These are phyloP conservation scores for Nicotiana noctiflora DNA, from an alignment of 257 asterid species.

Conservation along the genomic window DNA sequence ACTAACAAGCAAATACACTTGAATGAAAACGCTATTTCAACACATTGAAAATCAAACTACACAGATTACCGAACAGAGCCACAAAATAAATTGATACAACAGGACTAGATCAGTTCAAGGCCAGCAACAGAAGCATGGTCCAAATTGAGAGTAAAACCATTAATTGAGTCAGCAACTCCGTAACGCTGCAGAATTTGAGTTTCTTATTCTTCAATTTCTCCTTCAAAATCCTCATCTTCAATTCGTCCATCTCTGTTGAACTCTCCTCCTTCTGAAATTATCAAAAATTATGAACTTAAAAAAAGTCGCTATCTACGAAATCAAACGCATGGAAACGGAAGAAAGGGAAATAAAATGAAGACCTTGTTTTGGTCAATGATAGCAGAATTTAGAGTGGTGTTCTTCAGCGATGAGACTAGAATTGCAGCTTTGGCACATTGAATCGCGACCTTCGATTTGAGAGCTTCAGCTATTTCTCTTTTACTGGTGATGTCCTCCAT, in stretches of 20 bases:
- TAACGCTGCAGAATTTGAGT: constrained; percentile 21
- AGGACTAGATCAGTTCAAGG: constrained; percentile 21
- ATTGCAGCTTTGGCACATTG: constrained; percentile 49
- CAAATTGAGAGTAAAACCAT: constrained; percentile 16
- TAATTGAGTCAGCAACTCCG: constrained; percentile 13
- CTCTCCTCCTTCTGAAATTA: constrained; percentile 25
- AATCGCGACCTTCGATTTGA: constrained; percentile 30
- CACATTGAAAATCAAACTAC: not conserved
- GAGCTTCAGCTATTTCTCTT: constrained; percentile 6
- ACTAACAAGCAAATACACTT: not conserved
- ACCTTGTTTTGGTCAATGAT: constrained; percentile 19
- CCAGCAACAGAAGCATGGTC: constrained; percentile 28
- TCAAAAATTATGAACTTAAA: not conserved
- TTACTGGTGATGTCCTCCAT: constrained; percentile 5
- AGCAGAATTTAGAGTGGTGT: constrained; percentile 17
- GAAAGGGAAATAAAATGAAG: not conserved
- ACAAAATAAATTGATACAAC: not conserved
- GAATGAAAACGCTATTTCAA: not conserved
- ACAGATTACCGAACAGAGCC: constrained; percentile 4
- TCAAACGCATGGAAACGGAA: not conserved
- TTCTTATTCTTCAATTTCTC: constrained; percentile 35
- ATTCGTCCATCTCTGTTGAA: constrained; percentile 12
- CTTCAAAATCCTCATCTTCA: constrained; percentile 32
- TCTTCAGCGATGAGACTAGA: constrained; percentile 36
- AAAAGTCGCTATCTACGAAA: not conserved